Base-by-base conservation (phyloP, 129 eudicot genomes). In the Chrysanthemum lavandulifolium region DNA sequence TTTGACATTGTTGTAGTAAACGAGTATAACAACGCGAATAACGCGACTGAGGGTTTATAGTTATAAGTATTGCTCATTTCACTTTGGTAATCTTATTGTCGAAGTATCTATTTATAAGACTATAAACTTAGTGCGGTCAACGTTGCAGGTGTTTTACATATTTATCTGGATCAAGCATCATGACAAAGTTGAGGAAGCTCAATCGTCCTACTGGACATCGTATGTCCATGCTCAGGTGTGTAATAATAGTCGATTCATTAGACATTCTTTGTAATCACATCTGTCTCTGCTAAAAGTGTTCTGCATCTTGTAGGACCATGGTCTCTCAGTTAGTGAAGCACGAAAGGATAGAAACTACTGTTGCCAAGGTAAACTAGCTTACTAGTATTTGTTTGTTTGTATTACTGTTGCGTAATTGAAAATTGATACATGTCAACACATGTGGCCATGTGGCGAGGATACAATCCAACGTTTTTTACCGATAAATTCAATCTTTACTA, bases 101-200 rank as follows among this genome's bases (percentile, higher is more conserved):
- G 25, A 23, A 23, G 0, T 19, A 19, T 19, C 21, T 19, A 19
- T 19, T 19, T 19, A 19, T 19, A 19, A 19, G 21, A 19, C 21
- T 19, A 19, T 19, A 19, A 33, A 1, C 36, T 47, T 10, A 45
- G 13, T 16, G 8, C 21, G 25, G 29, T 54, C 49, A 13, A 27
- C 27, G 18, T 49, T 60, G 9, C 69, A 76, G 80, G 80, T 76
- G 62, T 63, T 29, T 70, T 18, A 63, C 71, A 52, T 52, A 4
- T 61, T 21, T 43, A 43, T 43, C 65, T 4, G 47, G 59, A 45
- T 68, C 27, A 18, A 68, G 25, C 59, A 23, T 63, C 50, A 92
- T 89, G 98, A 92, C 96, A 10, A 92, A 92, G 73, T 71, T 92
- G 56, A 87, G 98, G 86, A 89, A 92, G 87, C 96, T 92, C 50